Base-by-base conservation (phyloP, 2,329 filamentous ascomycete species). In the Fusarium zealandicum region DNA sequence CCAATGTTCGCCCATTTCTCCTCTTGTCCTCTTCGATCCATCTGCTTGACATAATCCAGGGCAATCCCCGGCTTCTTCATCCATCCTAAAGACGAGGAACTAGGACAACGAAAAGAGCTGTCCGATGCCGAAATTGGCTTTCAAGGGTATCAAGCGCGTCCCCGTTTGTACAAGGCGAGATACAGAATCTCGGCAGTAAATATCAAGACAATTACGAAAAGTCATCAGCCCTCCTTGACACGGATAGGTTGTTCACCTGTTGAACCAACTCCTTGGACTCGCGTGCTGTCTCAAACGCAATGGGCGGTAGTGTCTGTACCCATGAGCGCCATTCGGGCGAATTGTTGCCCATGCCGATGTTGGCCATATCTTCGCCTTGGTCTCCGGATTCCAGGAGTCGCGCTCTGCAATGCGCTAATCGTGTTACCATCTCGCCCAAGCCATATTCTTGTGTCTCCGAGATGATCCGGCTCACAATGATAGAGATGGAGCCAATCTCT, bases 241-340 rank as follows among this genome's bases (percentile, higher is more conserved):
- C 59, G 20, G 68, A 70, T 47, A 78, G 61, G 63, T 71, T 70
- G 49, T 75, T 77, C 10, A 80, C 70, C n/a, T 70, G 70, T 61
- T 79, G 75, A 18, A 73, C 73, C 54, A 91, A 76, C 70, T 90
- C 90, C 78, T 93, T 95, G 44, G 89, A 90, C 73, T 92, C 89
- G 54, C 89, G 82, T 6, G 90, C 91, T 69, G 93, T 89, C 73
- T 92, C 89, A 73, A 96, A 96, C n/a, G 90, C 90, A 63, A 95
- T 86, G 2, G 90, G 90, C 10, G 90, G 90, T 43, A 96, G 76
- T 22, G 84, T 87, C 71, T 89, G 86, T 48, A 83, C 88, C 78
- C 88, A 88, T 68, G 80, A 79, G 58, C 79, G 80, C 84, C 84
- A 86, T 59, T 84, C 80, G 55, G 79, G 76, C 47, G 81, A 78